These are phyloP conservation scores for Hypoxylon crocopeplum DNA, from an alignment of 495 filamentous ascomycete genomes.

Conservation along the genomic window DNA sequence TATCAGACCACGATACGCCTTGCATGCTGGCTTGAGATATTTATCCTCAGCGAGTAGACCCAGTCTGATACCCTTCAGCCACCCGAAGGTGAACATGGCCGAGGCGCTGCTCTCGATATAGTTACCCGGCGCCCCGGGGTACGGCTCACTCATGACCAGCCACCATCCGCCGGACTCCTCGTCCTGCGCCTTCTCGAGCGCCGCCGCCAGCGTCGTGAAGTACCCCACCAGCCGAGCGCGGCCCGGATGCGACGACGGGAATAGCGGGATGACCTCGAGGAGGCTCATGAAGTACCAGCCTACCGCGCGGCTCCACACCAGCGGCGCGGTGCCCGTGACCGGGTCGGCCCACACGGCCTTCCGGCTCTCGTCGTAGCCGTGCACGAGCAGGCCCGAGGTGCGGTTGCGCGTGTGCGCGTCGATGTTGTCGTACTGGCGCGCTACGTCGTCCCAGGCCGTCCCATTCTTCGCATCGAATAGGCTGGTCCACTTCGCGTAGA, in stretches of 20 bases:
- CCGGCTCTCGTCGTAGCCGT: constrained; percentile 65
- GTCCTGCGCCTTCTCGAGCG: constrained; percentile 54
- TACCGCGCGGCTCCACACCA: constrained; percentile 64
- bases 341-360: constrained; percentile 63
- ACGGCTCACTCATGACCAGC: constrained; percentile 59
- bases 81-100: constrained; percentile 65
- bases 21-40: constrained; percentile 42
- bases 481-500: constrained; percentile 55
- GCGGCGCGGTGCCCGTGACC: constrained; percentile 59
- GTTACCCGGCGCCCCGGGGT: constrained; percentile 55
- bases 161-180: constrained; percentile 62
- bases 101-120: constrained; percentile 67
- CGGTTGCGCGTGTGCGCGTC: constrained; percentile 58
- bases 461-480: constrained; percentile 48
- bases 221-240: constrained; percentile 45
- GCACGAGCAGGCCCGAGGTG: constrained; percentile 56
- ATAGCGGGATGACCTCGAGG: constrained; percentile 60
- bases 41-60: constrained; percentile 46
- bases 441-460: constrained; percentile 52
- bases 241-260: constrained; percentile 44
- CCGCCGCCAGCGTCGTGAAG: constrained; percentile 50
- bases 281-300: constrained; percentile 69
- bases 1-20: constrained; percentile 52
- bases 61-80: constrained; percentile 58
- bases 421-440: constrained; percentile 60